A percentile compares a stretch with the other conserved stretches of the same genome.
Evolutionary conservation across 148 eudicot species (phyloP).

Genomic region (Rhododendron ferrugineum): DNA sequence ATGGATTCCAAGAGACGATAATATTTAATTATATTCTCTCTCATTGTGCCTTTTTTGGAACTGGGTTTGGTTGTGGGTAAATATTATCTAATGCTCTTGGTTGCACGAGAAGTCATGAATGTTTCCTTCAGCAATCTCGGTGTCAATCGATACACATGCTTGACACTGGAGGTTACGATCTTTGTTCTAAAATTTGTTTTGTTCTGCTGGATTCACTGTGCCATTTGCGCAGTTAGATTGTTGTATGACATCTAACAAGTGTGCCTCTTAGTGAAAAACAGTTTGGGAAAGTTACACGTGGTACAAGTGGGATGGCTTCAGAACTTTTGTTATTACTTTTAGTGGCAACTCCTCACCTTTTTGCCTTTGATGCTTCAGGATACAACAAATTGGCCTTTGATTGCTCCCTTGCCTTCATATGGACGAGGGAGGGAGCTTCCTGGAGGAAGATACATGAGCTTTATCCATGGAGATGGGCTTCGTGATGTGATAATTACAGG

Average conservation of each 20-base stretch:
- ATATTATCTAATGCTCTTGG: background rate
- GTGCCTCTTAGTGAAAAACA: background rate
- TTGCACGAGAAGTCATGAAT: background rate
- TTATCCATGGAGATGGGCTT: slow-evolving; percentile 81
- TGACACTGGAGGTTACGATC: background rate
- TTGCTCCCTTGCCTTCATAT: slow-evolving; percentile 88
- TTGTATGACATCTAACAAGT: background rate
- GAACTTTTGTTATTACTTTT: background rate
- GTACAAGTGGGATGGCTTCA: slow-evolving; percentile 4
- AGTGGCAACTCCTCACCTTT: background rate
- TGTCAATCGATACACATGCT: background rate
- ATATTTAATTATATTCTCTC: background rate
- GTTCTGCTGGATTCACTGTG: background rate
- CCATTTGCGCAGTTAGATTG: background rate
- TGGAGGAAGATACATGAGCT: slow-evolving; percentile 84
- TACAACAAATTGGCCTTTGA: slow-evolving; percentile 70
- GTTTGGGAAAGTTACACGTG: background rate
- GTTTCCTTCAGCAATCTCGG: background rate
- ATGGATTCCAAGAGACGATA: background rate
- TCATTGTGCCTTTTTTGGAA: background rate
- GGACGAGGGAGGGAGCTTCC: slow-evolving; percentile 97
- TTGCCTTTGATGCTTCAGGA: slow-evolving; percentile 42
- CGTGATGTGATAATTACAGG: slow-evolving; percentile 92
- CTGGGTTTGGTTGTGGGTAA: background rate
- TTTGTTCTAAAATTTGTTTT: background rate